Evolutionary conservation across 1,284 basidiomycete genomes (phyloP), one percentile per base, ranked within the genome.

Genomic region (Ganoderma sinense): DNA sequence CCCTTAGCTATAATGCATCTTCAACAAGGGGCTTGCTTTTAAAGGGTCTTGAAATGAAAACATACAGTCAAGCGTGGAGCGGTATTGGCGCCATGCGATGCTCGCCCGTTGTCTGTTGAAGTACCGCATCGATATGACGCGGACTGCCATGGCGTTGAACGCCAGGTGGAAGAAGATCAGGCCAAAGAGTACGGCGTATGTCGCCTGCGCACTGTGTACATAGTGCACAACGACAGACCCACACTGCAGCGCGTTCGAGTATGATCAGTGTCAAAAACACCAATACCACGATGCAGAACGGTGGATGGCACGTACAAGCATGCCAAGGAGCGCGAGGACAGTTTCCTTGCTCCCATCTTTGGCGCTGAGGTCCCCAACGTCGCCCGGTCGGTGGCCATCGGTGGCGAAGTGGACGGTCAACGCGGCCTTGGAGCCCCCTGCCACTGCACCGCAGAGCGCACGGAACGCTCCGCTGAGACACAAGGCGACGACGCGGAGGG

Each of bases 341-440:
- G 91, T 92, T 77, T 92, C 90, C 74, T 90, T 89, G 77, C 90
- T 91, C 0, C 87, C 85, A 71, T 91, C 90, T 76, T 93, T 93
- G 1, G 91, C 91, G 69, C 88, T 91, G 45, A 92, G 80, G 73
- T 92, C 91, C 0, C 90, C 90, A 4, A 92, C 82, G 72, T 92
- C 90, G 2, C 90, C 90, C 10, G 80, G 69, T 4, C 62, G 71
- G 77, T 69, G 76, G 23, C 82, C 67, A 3, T 88, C 85, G 2
- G 84, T 85, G 0, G 89, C 87, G 74, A 92, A 91, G 75, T 92
- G 91, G 62, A 90, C 79, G 0, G 89, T 87, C n/a, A 93, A 83
- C 4, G 90, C 88, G 0, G 89, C 87, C 76, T 91, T 92, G 0
- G 91, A 90, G 3, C 91, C 90, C 26, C 87, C 89, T 6, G 88